Percentiles rank a stretch among this genome's conserved stretches.
Conservation (phyloP, 2,329 filamentous ascomycete species). For the Ophiocordyceps robertsii region DNA sequence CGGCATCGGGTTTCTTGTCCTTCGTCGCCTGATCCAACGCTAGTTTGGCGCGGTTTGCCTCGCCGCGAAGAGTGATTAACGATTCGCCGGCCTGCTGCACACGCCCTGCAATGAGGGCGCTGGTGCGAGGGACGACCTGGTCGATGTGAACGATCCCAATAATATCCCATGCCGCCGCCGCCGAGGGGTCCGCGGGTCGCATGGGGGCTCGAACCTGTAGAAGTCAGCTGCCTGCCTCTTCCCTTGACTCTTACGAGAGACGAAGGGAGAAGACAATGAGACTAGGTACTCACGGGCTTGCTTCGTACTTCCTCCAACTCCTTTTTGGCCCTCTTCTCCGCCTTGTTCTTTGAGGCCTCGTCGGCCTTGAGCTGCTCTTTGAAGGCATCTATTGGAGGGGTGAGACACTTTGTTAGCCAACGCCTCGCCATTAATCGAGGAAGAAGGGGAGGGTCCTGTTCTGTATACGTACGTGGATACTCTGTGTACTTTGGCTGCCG, state of each 20-base stretch:
- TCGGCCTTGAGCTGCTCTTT: constrained; percentile 33
- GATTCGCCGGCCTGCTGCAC: constrained; percentile 38
- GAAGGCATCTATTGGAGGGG: constrained; percentile 19
- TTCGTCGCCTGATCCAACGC: constrained; percentile 29
- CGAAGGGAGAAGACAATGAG: neutral
- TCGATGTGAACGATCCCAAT: constrained; percentile 36
- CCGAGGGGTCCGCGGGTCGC: constrained; percentile 30
- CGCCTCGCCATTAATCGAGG: too few species aligned
- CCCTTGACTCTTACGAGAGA: neutral
- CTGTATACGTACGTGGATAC: constrained; percentile 22
- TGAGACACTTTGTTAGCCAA: neutral
- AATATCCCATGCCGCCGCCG: constrained; percentile 39
- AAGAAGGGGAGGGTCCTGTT: neutral
- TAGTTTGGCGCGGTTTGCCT: constrained; percentile 33
- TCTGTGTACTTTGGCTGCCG: constrained; percentile 32
- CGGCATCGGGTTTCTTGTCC: constrained; percentile 23
- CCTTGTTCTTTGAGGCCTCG: constrained; percentile 30
- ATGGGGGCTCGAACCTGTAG: constrained; percentile 24
- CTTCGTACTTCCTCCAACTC: constrained; percentile 24
- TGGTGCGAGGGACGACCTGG: constrained; percentile 21
- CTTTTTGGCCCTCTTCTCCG: constrained; percentile 30
- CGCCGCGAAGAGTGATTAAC: constrained; percentile 31
- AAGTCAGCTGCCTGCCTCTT: constrained; percentile 2
- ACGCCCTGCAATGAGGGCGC: constrained; percentile 26
- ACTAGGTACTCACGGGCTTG: constrained; percentile 20